These are phyloP conservation scores for Cystobasidium slooffiae DNA, from an alignment of 1,284 basidiomycete species.

Conservation along the genomic window DNA sequence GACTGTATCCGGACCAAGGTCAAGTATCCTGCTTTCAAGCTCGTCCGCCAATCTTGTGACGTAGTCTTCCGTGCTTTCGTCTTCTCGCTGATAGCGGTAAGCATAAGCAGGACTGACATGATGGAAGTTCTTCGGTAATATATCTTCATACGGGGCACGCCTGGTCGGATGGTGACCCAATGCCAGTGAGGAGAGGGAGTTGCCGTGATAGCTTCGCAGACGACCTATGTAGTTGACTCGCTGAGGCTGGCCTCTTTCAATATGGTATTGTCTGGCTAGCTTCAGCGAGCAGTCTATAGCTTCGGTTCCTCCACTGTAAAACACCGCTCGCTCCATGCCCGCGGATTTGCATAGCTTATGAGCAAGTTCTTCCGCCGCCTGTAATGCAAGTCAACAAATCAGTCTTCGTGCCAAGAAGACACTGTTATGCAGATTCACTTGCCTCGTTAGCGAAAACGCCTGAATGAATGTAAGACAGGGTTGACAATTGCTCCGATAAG, in stretches of 20 bases:
- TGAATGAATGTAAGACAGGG: slow-evolving; percentile 61
- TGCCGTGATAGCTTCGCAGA: slow-evolving; percentile 79
- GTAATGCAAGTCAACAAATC: slow-evolving; percentile 43
- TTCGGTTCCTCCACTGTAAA: slow-evolving; percentile 61
- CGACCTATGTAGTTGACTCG: slow-evolving; percentile 79
- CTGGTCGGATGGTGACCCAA: slow-evolving; percentile 67
- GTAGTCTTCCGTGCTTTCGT: slow-evolving; percentile 76
- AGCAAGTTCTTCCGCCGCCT: slow-evolving; percentile 76
- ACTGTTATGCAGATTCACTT: slow-evolving; percentile 65
- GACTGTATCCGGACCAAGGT: slow-evolving; percentile 77
- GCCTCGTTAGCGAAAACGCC: slow-evolving; percentile 49
- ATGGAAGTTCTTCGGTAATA: slow-evolving; percentile 66
- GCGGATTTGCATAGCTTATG: slow-evolving; percentile 62
- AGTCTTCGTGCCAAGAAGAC: neutral
- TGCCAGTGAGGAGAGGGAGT: slow-evolving; percentile 72
- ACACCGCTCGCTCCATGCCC: slow-evolving; percentile 52
- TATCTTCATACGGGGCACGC: slow-evolving; percentile 67
- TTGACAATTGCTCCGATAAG: slow-evolving; percentile 75
- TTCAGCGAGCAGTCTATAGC: slow-evolving; percentile 82
- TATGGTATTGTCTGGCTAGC: slow-evolving; percentile 68
- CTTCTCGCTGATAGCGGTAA: slow-evolving; percentile 69
- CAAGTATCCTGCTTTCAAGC: slow-evolving; percentile 78
- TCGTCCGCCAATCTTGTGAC: slow-evolving; percentile 74
- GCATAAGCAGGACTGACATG: slow-evolving; percentile 80
- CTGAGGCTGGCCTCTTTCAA: slow-evolving; percentile 69